phyloP scores from a whole-genome alignment of 2,329 filamentous ascomycete genomes.

The Penicillium hesseltinei region DNA sequence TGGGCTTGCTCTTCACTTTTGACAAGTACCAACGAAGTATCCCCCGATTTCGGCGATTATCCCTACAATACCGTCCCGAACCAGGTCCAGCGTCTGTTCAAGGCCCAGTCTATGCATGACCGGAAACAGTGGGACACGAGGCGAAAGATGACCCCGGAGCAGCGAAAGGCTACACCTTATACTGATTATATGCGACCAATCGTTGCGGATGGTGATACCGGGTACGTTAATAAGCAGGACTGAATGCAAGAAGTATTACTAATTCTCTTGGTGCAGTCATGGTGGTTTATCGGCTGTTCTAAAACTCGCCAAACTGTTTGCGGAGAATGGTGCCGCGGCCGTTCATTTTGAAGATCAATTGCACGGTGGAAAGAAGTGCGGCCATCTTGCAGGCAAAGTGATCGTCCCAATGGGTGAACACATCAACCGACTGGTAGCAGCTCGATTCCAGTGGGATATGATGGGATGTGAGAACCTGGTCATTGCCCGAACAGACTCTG shows the following conservation, averaged over 20 bases:
- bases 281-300: slow-evolving; percentile 89
- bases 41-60: slow-evolving; percentile 96
- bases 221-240: slow-evolving; percentile 40
- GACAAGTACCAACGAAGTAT: slow-evolving; percentile 94
- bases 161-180: slow-evolving; percentile 76
- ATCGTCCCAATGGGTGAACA: slow-evolving; percentile 91
- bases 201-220: slow-evolving; percentile 93
- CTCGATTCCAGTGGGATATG: slow-evolving; percentile 95
- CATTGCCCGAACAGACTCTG: slow-evolving; percentile 92
- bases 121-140: slow-evolving; percentile 89
- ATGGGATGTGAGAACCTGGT: slow-evolving; percentile 96
- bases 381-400: slow-evolving; percentile 93
- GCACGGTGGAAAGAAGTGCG: slow-evolving; percentile 97
- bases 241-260: background rate
- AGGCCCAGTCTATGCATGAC: slow-evolving; percentile 95
- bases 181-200: slow-evolving; percentile 92
- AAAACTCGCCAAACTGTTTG: slow-evolving; percentile 95
- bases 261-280: slow-evolving; percentile 54
- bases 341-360: slow-evolving; percentile 98
- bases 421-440: slow-evolving; percentile 88
- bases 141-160: slow-evolving; percentile 70
- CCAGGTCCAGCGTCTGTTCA: slow-evolving; percentile 92
- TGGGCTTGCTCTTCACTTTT: slow-evolving; percentile 96
- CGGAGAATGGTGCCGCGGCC: slow-evolving; percentile 91
- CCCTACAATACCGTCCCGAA: slow-evolving; percentile 99